phyloP scores from a whole-genome alignment of 169 alveolate genomes.

The Blepharisma undulans region DNA sequence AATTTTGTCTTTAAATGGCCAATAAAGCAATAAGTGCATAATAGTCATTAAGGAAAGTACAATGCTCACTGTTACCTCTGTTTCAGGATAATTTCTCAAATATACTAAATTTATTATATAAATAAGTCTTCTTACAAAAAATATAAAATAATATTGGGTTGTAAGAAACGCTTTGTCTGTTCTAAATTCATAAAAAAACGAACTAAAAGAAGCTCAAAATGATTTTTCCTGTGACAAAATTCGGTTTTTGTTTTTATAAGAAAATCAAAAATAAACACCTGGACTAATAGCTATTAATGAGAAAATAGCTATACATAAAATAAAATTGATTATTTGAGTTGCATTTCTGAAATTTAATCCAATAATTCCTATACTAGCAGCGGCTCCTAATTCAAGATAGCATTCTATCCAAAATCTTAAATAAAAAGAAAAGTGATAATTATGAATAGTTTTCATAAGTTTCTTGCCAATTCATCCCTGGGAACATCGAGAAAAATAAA shows the following conservation, averaged over 20 bases:
- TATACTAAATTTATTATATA: neutral
- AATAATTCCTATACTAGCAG: neutral
- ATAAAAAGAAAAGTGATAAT: neutral
- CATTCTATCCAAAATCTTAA: constrained; percentile 20
- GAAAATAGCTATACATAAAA: neutral
- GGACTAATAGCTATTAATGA: neutral
- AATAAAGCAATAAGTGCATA: neutral
- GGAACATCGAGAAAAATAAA: neutral
- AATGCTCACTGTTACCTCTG: neutral
- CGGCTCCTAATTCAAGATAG: neutral
- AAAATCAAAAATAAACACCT: neutral
- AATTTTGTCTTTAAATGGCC: neutral
- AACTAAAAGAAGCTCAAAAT: neutral
- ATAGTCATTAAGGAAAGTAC: neutral
- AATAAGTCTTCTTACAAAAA: neutral
- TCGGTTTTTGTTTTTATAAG: neutral
- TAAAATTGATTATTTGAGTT: neutral
- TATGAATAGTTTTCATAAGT: neutral
- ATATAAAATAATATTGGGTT: neutral
- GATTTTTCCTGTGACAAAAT: neutral
- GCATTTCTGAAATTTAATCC: neutral
- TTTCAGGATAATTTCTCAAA: neutral
- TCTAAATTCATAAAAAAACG: neutral
- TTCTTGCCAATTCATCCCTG: neutral
- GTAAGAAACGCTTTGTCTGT: neutral